A percentile compares a stretch with the other conserved stretches of the same genome.
Conservation (phyloP, 2,329 filamentous ascomycete species). For the Cadophora luteo-olivacea region DNA sequence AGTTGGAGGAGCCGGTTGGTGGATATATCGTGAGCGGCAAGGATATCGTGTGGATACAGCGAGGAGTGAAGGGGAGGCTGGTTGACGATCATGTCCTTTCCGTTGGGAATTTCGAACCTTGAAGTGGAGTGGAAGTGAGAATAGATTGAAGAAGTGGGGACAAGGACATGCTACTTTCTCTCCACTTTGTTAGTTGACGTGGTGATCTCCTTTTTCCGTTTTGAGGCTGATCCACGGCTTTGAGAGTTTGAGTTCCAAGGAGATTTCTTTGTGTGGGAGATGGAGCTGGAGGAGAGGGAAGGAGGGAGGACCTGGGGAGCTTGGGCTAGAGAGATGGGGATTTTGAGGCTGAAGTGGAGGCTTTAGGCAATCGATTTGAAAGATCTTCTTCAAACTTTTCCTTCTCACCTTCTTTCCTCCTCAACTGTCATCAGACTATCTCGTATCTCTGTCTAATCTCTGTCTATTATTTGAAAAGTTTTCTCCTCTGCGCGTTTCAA, state of each 20-base stretch:
- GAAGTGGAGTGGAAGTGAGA: background rate
- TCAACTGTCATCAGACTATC: background rate
- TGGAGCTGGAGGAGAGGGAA: background rate
- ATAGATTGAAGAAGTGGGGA: slow-evolving; percentile 9
- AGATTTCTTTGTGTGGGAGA: background rate
- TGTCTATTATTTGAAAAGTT: background rate
- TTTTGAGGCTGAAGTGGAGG: slow-evolving; percentile 7
- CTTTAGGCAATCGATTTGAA: slow-evolving; percentile 10
- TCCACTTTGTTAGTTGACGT: background rate
- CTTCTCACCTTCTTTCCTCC: background rate
- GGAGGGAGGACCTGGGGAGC: slow-evolving; percentile 9
- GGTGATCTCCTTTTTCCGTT: slow-evolving; percentile 7
- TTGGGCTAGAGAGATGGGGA: slow-evolving; percentile 9
- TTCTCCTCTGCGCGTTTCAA: background rate
- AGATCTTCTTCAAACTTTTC: slow-evolving; percentile 2
- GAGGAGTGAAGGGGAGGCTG: slow-evolving; percentile 5
- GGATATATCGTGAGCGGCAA: background rate
- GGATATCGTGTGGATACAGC: background rate
- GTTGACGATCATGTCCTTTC: slow-evolving; percentile 19
- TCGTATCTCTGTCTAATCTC: background rate
- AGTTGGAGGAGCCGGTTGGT: slow-evolving; percentile 5
- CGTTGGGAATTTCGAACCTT: slow-evolving; percentile 5
- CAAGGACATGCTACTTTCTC: background rate
- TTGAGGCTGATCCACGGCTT: background rate
- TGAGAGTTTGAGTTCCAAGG: background rate